Evolutionary conservation across 768 basidiomycete species (phyloP).

Genomic region (Mycena rebaudengoi): DNA sequence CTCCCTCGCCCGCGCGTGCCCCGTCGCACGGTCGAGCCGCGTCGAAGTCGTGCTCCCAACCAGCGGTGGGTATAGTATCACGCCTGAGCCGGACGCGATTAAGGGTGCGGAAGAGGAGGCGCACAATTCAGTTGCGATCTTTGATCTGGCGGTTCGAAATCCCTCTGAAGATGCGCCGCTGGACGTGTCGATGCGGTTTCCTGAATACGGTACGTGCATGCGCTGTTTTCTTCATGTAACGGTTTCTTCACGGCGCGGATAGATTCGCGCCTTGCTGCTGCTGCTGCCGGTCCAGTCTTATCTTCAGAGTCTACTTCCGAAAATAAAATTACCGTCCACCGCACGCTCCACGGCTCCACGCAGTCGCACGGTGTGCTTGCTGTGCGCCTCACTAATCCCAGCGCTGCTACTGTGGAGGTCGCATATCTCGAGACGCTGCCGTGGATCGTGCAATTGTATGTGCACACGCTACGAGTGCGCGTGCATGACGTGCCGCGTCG

Average conservation of each 20-base stretch:
- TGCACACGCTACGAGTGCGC: neutral
- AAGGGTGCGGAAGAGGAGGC: too few relatives aligned
- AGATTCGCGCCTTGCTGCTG: neutral
- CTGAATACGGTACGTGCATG: conserved; percentile 61
- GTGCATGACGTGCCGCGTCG: neutral
- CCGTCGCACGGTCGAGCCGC: conserved; percentile 57
- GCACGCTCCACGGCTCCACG: conserved; percentile 55
- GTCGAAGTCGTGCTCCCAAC: conserved; percentile 52
- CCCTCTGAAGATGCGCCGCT: conserved; percentile 46
- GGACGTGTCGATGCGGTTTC: conserved; percentile 67
- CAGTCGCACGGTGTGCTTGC: conserved; percentile 46
- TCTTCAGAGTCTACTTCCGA: conserved; percentile 35
- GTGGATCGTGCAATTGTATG: neutral
- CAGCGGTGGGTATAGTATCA: conserved; percentile 51
- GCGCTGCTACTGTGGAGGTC: neutral
- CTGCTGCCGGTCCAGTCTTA: neutral
- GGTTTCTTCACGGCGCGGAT: neutral
- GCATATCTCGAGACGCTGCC: neutral
- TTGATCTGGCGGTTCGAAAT: conserved; percentile 45
- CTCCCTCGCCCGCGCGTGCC: conserved; percentile 29
- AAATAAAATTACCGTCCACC: conserved; percentile 51
- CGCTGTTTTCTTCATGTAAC: neutral
- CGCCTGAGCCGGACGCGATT: conserved; percentile 57
- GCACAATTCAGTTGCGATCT: conserved; percentile 1
- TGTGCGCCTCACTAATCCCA: neutral